These are phyloP conservation scores for Sugiyamaella pinicola DNA, from an alignment of 1,139 yeast species.

Conservation along the genomic window DNA sequence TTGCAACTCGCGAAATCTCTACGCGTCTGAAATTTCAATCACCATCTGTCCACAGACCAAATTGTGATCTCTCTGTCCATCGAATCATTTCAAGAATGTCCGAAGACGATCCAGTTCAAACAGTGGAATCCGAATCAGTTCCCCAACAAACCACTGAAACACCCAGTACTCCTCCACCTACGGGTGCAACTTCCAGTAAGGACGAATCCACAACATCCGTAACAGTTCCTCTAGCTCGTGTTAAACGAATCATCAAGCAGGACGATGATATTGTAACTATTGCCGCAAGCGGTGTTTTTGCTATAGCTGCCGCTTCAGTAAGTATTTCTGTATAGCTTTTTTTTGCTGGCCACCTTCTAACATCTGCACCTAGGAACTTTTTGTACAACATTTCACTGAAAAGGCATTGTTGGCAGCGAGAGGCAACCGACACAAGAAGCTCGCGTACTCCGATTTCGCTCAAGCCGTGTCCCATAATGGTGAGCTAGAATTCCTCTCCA, in stretches of 20 bases:
- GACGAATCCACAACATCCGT: conserved; percentile 4
- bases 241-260: conserved; percentile 78
- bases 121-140: neutral
- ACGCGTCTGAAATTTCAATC: conserved; percentile 5
- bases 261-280: conserved; percentile 82
- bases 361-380: conserved; percentile 53
- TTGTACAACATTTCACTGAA: conserved; percentile 76
- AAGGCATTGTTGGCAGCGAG: conserved; percentile 74
- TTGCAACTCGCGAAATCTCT: too few relatives aligned
- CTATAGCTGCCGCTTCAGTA: conserved; percentile 78
- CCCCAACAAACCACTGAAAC: neutral
- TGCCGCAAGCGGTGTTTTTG: conserved; percentile 76
- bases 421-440: conserved; percentile 68
- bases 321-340: conserved; percentile 15
- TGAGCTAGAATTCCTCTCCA: conserved; percentile 62
- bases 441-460: conserved; percentile 75
- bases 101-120: neutral
- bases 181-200: neutral
- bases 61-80: neutral
- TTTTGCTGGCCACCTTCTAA: neutral
- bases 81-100: neutral
- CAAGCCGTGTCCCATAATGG: conserved; percentile 69
- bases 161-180: neutral
- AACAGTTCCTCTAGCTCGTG: conserved; percentile 66
- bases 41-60: neutral